These are phyloP conservation scores for Vachellia collinsii DNA, from an alignment of 306 rosid genomes.

Conservation along the genomic window DNA sequence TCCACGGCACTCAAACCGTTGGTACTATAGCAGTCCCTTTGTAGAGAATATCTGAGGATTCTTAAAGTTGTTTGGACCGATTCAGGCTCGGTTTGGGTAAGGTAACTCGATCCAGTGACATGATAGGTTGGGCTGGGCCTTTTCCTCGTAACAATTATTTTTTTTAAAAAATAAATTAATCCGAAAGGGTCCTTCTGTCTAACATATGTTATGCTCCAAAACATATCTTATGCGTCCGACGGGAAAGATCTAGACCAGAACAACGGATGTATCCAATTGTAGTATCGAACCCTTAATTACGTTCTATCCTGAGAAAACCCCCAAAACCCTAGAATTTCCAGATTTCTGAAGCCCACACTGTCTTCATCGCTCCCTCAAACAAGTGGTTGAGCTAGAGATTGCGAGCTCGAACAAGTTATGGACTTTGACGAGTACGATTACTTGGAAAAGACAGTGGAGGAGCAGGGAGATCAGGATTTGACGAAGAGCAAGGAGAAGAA, in stretches of 20 bases:
- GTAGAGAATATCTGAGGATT: too few relatives aligned
- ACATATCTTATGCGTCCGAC: background rate
- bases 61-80: too few relatives aligned
- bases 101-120: too few relatives aligned
- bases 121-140: too few relatives aligned
- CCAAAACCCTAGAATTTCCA: constrained; percentile 52
- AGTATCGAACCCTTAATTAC: background rate
- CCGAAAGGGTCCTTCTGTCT: background rate
- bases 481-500: constrained; percentile 56
- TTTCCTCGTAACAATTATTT: background rate
- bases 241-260: background rate
- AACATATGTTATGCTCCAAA: background rate
- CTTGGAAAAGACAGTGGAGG: constrained; percentile 95
- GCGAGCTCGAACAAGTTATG: constrained; percentile 43
- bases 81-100: too few relatives aligned
- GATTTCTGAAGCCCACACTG: constrained; percentile 8
- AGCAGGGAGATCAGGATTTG: constrained; percentile 59
- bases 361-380: background rate
- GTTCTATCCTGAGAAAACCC: constrained; percentile 23
- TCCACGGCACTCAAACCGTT: too few relatives aligned
- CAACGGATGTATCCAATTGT: background rate
- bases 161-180: background rate
- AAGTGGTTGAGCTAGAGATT: background rate
- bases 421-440: constrained; percentile 98
- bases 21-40: too few relatives aligned